Base-by-base conservation (phyloP, 2,329 filamentous ascomycete species). In the Dactylellina haptotyla region DNA sequence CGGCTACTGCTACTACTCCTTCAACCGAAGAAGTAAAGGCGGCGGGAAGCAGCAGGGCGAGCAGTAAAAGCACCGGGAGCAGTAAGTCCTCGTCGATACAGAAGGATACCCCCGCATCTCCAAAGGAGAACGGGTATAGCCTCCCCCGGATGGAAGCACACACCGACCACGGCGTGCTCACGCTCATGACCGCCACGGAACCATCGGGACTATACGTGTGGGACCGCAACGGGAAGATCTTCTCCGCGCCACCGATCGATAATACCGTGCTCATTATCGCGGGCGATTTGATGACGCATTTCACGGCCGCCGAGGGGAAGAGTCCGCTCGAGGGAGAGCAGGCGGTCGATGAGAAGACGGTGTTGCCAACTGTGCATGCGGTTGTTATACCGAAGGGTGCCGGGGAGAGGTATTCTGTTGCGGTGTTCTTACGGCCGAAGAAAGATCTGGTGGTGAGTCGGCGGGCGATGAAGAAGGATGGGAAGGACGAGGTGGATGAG, bases 111-210 rank as follows among this genome's bases (percentile, higher is more conserved):
- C 12, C n/a, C 14, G 9, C n/a, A n/a, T 10, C n/a, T 8, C 16
- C 16, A 18, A 46, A 23, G 16, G 23, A 72, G 18, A 54, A 66
- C 16, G 58, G 61, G 0, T 66, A 48, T 25, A 50, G 20, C 1
- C 54, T 67, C 0, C 62, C 63, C 1, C 20, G 70, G 4, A 75
- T 75, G 70, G 63, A 75, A 28, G 63, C 70, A 1, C 70, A 75
- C 23, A 75, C 70, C 50, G 70, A 75, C n/a, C 70, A 75, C 32
- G 70, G 70, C 20, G 26, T 75, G 3, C 41, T 75, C 0, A 75
- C 70, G 10, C 50, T 75, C 12, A 75, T 75, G 70, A 64, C 56
- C 0, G 56, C 70, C 2, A 73, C 69, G 0, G 70, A 69, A 16
- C 64, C 70, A 14, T 69, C 69, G 1, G 70, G 70, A 26, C 25